Evolutionary conservation across 306 rosid genomes (phyloP).

Genomic region (apple (Malus domestica)): ASM211411v1 NC_041800.1:338501-339000

Average conservation of each 20-base stretch:
- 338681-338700: conserved; percentile 17
- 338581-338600: conserved; percentile 66
- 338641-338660: conserved; percentile 62
- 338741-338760: conserved; percentile 20
- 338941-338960: neutral
- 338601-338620: conserved; percentile 71
- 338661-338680: conserved; percentile 57
- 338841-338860: conserved; percentile 26
- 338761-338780: conserved; percentile 33
- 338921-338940: neutral
- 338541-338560: conserved; percentile 80
- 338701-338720: conserved; percentile 23
- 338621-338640: conserved; percentile 69
- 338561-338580: conserved; percentile 67
- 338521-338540: conserved; percentile 76
- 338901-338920: neutral
- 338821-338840: conserved; percentile 76
- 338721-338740: conserved; percentile 15
- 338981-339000: neutral
- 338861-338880: neutral
- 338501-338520: conserved; percentile 55
- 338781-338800: conserved; percentile 50
- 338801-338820: conserved; percentile 58
- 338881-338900: neutral
- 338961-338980: neutral